Evolutionary conservation across 1,284 basidiomycete species (phyloP), one percentile per base, ranked within the genome.

Genomic region (Trichosporon ovoides): DNA sequence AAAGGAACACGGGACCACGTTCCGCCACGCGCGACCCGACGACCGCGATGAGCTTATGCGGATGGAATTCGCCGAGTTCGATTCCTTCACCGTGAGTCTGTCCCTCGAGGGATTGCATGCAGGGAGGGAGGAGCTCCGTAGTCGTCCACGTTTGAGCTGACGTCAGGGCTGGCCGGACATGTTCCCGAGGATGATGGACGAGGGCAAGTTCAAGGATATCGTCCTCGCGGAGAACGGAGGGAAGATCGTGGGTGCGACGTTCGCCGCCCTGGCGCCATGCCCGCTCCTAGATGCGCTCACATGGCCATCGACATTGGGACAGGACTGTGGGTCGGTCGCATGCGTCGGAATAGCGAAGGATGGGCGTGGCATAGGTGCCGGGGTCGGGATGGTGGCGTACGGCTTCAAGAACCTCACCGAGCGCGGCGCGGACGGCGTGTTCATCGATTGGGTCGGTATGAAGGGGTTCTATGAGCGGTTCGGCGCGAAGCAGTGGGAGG

Each of bases 391-490:
- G 57, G 49, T 61, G 11, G 62, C 67, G 2, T 24, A 62, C 0
- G 67, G 63, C 2, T 28, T 62, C 35, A 31, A 38, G n/a, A 36
- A 61, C 24, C 57, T 68, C 6, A 52, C 28, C 22, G 12, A 33
- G 13, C 61, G 67, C 20, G 67, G 63, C 1, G 67, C 67, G 0
- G 63, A 68, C 33, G 63, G 65, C 16, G 60, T 61, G 36, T 68
- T 67, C 55, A 64, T 68, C 52, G 67, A 68, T 38, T 66, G 67
- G 67, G 65, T 67, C 7, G 33, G 35, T 34, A 57, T 68, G 60
- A 49, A 57, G 16, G 65, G 63, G 10, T 68, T 64, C 38, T 68
- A 68, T 28, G 57, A 64, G 58, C 57, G 60, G n/a, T 58, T 59
- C 22, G 67, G 67, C 1, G 55, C 60, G 13, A 24, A 38, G 34